phyloP scores from a whole-genome alignment of 345 rosid genomes.

The Excoecaria cochinchinensis region DNA sequence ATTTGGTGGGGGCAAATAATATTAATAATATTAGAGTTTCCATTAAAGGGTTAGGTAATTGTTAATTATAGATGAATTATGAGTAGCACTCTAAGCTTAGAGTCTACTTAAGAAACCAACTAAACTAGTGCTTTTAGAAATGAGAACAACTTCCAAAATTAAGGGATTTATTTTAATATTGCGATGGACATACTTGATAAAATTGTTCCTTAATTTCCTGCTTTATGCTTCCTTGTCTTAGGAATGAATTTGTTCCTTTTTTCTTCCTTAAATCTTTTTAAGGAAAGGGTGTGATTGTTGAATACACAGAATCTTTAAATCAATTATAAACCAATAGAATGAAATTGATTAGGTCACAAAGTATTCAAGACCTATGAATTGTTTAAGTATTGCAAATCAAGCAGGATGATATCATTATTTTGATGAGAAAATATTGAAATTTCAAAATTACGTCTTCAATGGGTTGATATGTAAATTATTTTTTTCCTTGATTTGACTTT shows the following conservation, averaged over 20 bases:
- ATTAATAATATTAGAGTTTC: not conserved
- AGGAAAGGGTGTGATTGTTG: not conserved
- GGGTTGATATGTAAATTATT: not conserved
- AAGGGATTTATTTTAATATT: not conserved
- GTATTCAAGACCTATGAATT: not conserved
- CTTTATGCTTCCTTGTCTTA: conserved; percentile 11
- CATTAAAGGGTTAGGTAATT: no score
- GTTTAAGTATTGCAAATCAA: not conserved
- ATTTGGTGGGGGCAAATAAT: not conserved
- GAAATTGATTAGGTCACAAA: not conserved
- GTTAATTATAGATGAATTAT: not conserved
- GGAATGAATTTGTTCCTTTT: not conserved
- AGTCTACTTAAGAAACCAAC: not conserved
- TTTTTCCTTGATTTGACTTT: no score
- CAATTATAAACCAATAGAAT: not conserved
- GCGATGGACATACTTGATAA: not conserved
- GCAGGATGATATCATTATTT: no score
- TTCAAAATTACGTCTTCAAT: not conserved
- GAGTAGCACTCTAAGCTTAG: not conserved
- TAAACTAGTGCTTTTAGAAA: not conserved
- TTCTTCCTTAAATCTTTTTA: not conserved
- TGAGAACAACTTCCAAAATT: not conserved
- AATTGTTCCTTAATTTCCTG: conserved; percentile 6
- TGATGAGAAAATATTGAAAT: not conserved
- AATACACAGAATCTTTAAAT: not conserved